phyloP scores from a whole-genome alignment of 805 yeast genomes.

The Zygosaccharomyces kombuchaensis region DNA sequence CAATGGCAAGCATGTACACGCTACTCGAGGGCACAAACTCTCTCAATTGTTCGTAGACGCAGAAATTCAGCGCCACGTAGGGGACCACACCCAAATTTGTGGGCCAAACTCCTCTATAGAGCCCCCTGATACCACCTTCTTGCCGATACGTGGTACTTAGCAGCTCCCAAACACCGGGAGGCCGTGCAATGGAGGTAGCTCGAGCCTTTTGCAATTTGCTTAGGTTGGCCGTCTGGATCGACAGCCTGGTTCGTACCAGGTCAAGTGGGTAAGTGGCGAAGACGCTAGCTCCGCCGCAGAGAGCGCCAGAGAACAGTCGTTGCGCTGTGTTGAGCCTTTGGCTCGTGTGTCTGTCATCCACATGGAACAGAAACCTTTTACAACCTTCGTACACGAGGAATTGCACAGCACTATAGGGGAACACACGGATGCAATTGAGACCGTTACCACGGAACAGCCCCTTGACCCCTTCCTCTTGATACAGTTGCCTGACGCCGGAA shows the following conservation, averaged over 20 bases:
- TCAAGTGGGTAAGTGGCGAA: slow-evolving; percentile 88
- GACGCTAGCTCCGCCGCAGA: slow-evolving; percentile 79
- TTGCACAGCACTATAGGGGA: slow-evolving; percentile 94
- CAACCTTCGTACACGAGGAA: slow-evolving; percentile 74
- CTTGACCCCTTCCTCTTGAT: slow-evolving; percentile 84
- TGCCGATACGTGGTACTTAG: slow-evolving; percentile 53
- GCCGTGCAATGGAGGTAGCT: slow-evolving; percentile 37
- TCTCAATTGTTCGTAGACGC: slow-evolving; percentile 78
- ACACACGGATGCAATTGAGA: slow-evolving; percentile 79
- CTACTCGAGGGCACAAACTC: slow-evolving; percentile 43
- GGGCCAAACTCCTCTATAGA: slow-evolving; percentile 85
- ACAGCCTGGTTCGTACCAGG: slow-evolving; percentile 80
- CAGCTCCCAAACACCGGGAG: slow-evolving; percentile 69
- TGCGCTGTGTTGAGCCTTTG: slow-evolving; percentile 47
- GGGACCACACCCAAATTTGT: slow-evolving; percentile 94
- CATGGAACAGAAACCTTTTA: slow-evolving; percentile 40
- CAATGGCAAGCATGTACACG: slow-evolving; percentile 57
- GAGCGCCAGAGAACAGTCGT: slow-evolving; percentile 69
- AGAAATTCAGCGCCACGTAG: slow-evolving; percentile 88
- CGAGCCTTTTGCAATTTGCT: slow-evolving; percentile 42
- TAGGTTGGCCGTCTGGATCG: slow-evolving; percentile 78
- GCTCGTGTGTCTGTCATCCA: slow-evolving; percentile 26
- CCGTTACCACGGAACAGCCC: slow-evolving; percentile 92
- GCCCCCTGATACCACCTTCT: slow-evolving; percentile 79
- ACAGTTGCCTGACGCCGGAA: slow-evolving; percentile 71